Percentiles rank a stretch among this genome's conserved stretches.
Conservation (phyloP, 495 filamentous ascomycete species). For the Apodospora peruviana region DNA sequence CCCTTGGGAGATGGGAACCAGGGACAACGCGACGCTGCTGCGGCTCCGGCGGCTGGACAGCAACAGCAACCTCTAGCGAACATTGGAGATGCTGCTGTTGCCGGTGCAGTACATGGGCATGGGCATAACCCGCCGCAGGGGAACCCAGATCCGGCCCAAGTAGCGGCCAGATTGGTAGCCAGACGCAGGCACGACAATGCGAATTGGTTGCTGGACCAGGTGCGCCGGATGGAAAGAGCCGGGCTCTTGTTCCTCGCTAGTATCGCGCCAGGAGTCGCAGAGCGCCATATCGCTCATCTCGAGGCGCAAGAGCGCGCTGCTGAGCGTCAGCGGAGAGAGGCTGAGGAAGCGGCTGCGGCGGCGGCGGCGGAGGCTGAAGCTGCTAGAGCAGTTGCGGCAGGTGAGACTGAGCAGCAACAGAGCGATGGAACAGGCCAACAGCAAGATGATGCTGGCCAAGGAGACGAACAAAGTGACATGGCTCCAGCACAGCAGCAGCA, state of each 20-base stretch:
- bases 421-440: neutral
- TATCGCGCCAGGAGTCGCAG: constrained; percentile 77
- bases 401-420: neutral
- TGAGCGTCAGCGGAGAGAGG: constrained; percentile 39
- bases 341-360: constrained; percentile 39
- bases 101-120: neutral
- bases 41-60: neutral
- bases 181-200: constrained; percentile 42
- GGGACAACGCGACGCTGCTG: neutral
- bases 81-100: constrained; percentile 2
- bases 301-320: constrained; percentile 57
- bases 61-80: constrained; percentile 9
- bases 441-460: neutral
- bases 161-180: constrained; percentile 50
- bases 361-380: constrained; percentile 15
- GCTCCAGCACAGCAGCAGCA: neutral
- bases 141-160: constrained; percentile 45
- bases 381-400: constrained; percentile 1
- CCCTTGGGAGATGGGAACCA: constrained; percentile 42
- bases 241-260: constrained; percentile 80
- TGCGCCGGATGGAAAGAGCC: constrained; percentile 65
- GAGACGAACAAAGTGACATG: neutral
- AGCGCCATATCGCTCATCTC: constrained; percentile 69
- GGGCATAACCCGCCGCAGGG: neutral
- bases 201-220: constrained; percentile 49